Evolutionary conservation across 2,329 filamentous ascomycete genomes (phyloP).

Genomic region (Myriosclerotinia curreyana): DNA sequence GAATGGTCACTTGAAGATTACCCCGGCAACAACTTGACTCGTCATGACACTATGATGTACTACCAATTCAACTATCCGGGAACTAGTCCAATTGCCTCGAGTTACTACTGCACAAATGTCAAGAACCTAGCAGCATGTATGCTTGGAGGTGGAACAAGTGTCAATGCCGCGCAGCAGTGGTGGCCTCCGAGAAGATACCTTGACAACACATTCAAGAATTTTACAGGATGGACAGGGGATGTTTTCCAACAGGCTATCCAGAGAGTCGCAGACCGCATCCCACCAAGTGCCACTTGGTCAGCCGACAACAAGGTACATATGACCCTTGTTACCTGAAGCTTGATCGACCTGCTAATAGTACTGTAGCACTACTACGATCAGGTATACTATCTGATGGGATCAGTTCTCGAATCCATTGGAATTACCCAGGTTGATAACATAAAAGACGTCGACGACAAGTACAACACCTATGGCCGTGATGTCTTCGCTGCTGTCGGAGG

Average conservation of each 20-base stretch:
- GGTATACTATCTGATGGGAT: constrained; percentile 10
- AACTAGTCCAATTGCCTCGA: not conserved
- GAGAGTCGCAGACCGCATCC: constrained; percentile 11
- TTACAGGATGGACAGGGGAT: constrained; percentile 9
- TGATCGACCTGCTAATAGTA: not conserved
- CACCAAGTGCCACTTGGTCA: constrained; percentile 3
- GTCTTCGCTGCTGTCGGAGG: constrained; percentile 7
- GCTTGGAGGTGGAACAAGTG: constrained; percentile 16
- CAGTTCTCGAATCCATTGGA: not conserved
- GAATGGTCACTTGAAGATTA: constrained; percentile 4
- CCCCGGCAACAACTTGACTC: constrained; percentile 1
- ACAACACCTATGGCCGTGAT: constrained; percentile 16
- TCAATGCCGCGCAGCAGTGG: constrained; percentile 15
- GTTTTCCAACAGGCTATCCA: constrained; percentile 5
- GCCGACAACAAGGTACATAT: constrained; percentile 2
- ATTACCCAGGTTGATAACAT: not conserved
- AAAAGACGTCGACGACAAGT: not conserved
- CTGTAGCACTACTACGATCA: constrained; percentile 11
- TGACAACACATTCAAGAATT: not conserved
- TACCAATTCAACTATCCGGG: constrained; percentile 4
- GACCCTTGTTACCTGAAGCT: not conserved
- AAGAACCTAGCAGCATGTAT: constrained; percentile 8
- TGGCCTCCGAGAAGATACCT: constrained; percentile 13
- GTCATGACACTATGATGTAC: constrained; percentile 7
- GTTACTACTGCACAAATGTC: constrained; percentile 6